A percentile compares a stretch with the other conserved stretches of the same genome.
Conservation (phyloP, 306 rosid species). For the Biancaea sappan region DNA sequence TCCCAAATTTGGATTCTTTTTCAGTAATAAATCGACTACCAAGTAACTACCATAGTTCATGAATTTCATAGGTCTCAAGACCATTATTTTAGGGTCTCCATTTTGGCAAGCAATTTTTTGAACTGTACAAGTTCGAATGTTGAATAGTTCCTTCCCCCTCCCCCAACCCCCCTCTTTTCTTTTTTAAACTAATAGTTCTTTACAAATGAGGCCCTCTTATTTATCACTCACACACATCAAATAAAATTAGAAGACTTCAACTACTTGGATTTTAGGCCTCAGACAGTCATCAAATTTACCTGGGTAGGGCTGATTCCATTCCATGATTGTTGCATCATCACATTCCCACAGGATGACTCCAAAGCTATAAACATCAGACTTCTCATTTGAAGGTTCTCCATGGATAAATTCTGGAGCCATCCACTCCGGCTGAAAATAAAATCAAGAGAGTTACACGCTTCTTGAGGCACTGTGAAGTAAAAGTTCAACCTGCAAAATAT, state of each 20-base stretch:
- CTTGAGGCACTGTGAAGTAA: conserved; percentile 41
- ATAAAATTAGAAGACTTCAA: conserved; percentile 27
- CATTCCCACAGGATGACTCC: conserved; percentile 93
- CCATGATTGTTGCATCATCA: conserved; percentile 91
- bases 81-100: conserved; percentile 3
- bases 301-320: conserved; percentile 82
- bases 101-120: conserved; percentile 13
- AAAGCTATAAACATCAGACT: conserved; percentile 87
- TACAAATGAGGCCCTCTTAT: conserved; percentile 32
- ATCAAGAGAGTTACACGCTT: conserved; percentile 48
- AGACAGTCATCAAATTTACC: conserved; percentile 47
- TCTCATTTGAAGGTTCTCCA: too few relatives aligned
- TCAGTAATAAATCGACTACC: too few relatives aligned
- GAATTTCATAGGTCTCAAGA: neutral
- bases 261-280: conserved; percentile 13
- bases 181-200: conserved; percentile 27
- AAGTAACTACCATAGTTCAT: too few relatives aligned
- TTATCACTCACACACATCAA: conserved; percentile 27
- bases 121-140: conserved; percentile 23
- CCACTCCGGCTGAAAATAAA: conserved; percentile 92
- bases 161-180: too few relatives aligned
- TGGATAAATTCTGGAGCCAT: conserved; percentile 99
- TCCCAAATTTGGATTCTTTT: too few relatives aligned
- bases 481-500: conserved; percentile 45
- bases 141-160: conserved; percentile 7